Evolutionary conservation across 208 protist genomes (phyloP), one percentile per base, ranked within the genome.

Genomic region (Herpetomonas muscarum): DNA sequence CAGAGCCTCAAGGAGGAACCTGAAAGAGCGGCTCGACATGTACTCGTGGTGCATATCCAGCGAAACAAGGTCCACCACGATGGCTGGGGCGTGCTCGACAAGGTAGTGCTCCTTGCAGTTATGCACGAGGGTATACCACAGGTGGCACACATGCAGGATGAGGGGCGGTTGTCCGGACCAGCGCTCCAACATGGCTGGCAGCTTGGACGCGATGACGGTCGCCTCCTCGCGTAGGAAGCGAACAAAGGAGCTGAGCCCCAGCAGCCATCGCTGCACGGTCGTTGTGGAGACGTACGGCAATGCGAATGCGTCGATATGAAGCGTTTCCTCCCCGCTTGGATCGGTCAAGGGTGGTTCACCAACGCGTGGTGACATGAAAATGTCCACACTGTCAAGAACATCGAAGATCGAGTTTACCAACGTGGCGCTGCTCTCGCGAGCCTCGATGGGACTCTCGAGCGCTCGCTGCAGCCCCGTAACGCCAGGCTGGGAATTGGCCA

Each of bases 181-280:
- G 19, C 55, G 46, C 6, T 82, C 64, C 30, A 94, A 69, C 61
- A 92, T 85, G 25, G 85, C 74, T 0, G 85, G 74, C 22, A 95
- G 64, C 65, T 93, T 92, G 13, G 85, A 67, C n/a, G 81, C 85
- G 24, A 93, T 78, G 10, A 86, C 54, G 1, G 84, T 91, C 2
- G 76, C 76, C 39, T 87, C 58, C n/a, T 42, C 34, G 1, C 83
- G 79, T 55, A 95, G 73, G 42, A 88, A 84, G 3, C 66, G 69
- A 25, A 93, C 67, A 22, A 93, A 73, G 5, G 72, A 77, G 5
- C 68, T 67, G 4, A 93, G 52, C 10, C 77, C 81, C 3, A 75
- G 70, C n/a, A 95, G 65, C 81, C 89, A 92, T 1, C 85, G 74
- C 10, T 74, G 74, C 2, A 55, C 55, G 9, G 71, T 81, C 21